phyloP scores from a whole-genome alignment of 306 rosid species.

The Dicorynia guianensis region DNA sequence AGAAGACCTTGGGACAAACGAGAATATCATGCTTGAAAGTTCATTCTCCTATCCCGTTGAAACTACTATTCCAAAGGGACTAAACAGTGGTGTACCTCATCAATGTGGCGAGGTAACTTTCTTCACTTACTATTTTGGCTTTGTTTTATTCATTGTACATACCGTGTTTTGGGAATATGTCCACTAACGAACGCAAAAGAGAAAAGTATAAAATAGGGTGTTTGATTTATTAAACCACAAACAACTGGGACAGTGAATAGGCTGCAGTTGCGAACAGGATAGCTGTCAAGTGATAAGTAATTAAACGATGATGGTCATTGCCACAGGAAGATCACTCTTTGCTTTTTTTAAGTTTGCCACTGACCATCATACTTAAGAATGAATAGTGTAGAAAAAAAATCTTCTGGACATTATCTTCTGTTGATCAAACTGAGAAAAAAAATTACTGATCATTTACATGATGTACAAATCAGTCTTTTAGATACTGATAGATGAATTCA shows the following conservation, averaged over 20 bases:
- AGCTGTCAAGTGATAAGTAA: neutral
- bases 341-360: too few species aligned
- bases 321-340: too few species aligned
- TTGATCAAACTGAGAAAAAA: slow-evolving; percentile 22
- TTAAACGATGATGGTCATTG: neutral
- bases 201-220: neutral
- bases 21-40: slow-evolving; percentile 45
- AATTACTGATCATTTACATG: neutral
- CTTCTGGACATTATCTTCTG: slow-evolving; percentile 1
- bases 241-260: neutral
- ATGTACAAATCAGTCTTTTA: slow-evolving; percentile 16
- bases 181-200: neutral
- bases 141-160: slow-evolving; percentile 1
- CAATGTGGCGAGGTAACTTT: slow-evolving; percentile 78
- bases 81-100: slow-evolving; percentile 46
- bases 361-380: slow-evolving; percentile 2
- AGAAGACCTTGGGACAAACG: slow-evolving; percentile 50
- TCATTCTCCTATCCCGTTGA: slow-evolving; percentile 53
- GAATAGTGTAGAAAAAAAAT: neutral
- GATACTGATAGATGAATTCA: slow-evolving; percentile 49
- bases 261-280: neutral
- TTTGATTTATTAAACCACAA: neutral
- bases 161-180: neutral
- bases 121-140: slow-evolving; percentile 7
- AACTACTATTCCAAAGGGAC: slow-evolving; percentile 50